Evolutionary conservation across 2,329 filamentous ascomycete species (phyloP).

Genomic region (Penicillium sp.): DNA sequence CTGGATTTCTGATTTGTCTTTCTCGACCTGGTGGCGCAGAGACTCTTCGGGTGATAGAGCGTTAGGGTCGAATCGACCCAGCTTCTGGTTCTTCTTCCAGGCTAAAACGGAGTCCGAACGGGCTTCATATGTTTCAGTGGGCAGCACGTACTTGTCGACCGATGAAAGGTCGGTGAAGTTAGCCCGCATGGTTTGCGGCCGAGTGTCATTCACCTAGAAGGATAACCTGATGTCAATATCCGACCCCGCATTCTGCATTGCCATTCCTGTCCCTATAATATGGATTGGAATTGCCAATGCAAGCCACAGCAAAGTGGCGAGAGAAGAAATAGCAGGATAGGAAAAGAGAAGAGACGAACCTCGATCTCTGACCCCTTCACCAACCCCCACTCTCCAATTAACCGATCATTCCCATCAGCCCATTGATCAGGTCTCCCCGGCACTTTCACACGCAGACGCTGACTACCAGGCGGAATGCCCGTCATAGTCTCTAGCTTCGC

Average conservation of each 20-base stretch:
- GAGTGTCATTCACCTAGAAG: conserved; percentile 69
- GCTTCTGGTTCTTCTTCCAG: conserved; percentile 91
- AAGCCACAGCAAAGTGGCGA: not conserved
- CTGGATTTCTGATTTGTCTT: conserved; percentile 57
- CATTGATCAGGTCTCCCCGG: conserved; percentile 58
- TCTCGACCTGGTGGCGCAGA: conserved; percentile 63
- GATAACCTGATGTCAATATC: conserved; percentile 1
- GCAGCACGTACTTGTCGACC: conserved; percentile 87
- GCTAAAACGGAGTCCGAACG: conserved; percentile 84
- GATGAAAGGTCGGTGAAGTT: conserved; percentile 78
- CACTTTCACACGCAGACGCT: conserved; percentile 69
- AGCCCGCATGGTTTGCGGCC: conserved; percentile 68
- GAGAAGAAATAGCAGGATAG: not conserved
- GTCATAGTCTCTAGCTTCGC: conserved; percentile 87
- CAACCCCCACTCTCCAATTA: conserved; percentile 51
- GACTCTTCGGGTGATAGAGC: conserved; percentile 70
- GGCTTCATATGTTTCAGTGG: conserved; percentile 77
- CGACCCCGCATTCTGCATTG: not conserved
- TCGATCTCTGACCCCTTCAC: conserved; percentile 44
- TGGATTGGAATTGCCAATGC: too few relatives aligned
- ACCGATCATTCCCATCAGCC: conserved; percentile 66
- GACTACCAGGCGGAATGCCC: conserved; percentile 76
- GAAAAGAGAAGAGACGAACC: conserved; percentile 27
- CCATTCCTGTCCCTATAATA: too few relatives aligned
- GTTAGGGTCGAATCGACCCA: conserved; percentile 91